Conservation (phyloP, 768 basidiomycete genomes). For the Baorangia bicolor region DNA sequence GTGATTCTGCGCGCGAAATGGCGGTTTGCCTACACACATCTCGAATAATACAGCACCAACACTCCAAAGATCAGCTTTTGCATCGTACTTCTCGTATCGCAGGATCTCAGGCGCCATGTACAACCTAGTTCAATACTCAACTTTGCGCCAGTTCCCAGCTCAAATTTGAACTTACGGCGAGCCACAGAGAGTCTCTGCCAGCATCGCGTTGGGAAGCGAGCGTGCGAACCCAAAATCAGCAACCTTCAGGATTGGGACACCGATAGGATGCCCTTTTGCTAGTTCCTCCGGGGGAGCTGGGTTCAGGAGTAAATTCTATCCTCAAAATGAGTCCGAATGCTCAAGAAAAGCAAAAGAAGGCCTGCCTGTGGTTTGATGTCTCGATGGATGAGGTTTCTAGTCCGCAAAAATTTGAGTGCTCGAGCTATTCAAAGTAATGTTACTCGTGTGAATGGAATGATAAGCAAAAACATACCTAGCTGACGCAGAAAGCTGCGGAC, state of each 20-base stretch:
- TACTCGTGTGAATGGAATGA: neutral
- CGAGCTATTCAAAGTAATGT: constrained; percentile 56
- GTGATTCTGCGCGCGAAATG: constrained; percentile 94
- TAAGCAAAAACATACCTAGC: constrained; percentile 52
- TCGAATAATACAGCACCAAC: constrained; percentile 97
- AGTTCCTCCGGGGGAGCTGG: constrained; percentile 79
- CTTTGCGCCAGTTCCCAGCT: neutral
- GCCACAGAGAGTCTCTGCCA: constrained; percentile 97
- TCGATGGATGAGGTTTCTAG: constrained; percentile 88
- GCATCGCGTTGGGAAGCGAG: constrained; percentile 84
- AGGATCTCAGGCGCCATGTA: constrained; percentile 99
- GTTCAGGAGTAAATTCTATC: constrained; percentile 84
- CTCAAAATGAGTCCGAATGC: constrained; percentile 7
- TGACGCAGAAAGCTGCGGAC: constrained; percentile 92
- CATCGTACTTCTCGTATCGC: constrained; percentile 95
- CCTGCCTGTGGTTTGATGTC: constrained; percentile 94
- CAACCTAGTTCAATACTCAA: constrained; percentile 46
- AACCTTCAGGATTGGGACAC: constrained; percentile 93
- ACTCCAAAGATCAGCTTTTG: constrained; percentile 97
- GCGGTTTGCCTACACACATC: constrained; percentile 90
- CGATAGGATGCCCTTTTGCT: constrained; percentile 83
- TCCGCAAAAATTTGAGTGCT: constrained; percentile 89
- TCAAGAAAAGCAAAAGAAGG: neutral
- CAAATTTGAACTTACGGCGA: constrained; percentile 69
- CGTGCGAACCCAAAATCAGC: constrained; percentile 99